Conservation (phyloP, 73 alveolate genomes). For the Uronychia binucleata region DNA sequence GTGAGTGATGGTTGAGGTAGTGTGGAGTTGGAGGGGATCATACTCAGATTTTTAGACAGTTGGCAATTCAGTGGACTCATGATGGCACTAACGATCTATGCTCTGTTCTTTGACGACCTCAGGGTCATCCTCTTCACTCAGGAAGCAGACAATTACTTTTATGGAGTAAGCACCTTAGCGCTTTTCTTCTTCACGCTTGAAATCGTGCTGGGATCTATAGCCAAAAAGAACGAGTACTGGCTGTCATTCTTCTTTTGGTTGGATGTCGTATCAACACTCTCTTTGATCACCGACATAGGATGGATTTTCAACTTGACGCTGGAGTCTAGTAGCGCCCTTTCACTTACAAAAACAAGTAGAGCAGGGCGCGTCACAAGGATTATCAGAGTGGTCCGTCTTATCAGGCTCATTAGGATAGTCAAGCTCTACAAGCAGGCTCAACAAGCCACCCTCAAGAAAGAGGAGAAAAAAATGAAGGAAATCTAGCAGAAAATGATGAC, state of each 20-base stretch:
- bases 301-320: slow-evolving; percentile 69
- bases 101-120: slow-evolving; percentile 79
- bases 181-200: slow-evolving; percentile 54
- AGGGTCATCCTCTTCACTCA: slow-evolving; percentile 35
- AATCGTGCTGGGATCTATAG: slow-evolving; percentile 39
- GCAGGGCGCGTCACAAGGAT: slow-evolving; percentile 68
- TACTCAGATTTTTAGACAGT: slow-evolving; percentile 16
- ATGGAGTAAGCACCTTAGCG: slow-evolving; percentile 4
- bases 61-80: slow-evolving; percentile 30
- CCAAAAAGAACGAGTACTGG: slow-evolving; percentile 60
- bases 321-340: slow-evolving; percentile 33
- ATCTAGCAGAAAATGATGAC: not conserved
- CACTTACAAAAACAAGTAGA: slow-evolving; percentile 57
- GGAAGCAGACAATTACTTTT: slow-evolving; percentile 12
- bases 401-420: slow-evolving; percentile 59
- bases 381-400: slow-evolving; percentile 51
- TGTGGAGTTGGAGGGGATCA: too few relatives aligned
- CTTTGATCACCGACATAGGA: slow-evolving; percentile 76
- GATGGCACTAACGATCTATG: slow-evolving; percentile 75
- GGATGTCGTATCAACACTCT: slow-evolving; percentile 72
- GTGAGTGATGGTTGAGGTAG: too few relatives aligned
- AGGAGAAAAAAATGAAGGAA: not conserved
- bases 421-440: slow-evolving; percentile 49
- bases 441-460: not conserved
- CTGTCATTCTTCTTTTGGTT: slow-evolving; percentile 76